Conservation (phyloP, 2,329 filamentous ascomycete genomes). For the Cordyceps cicadae region DNA sequence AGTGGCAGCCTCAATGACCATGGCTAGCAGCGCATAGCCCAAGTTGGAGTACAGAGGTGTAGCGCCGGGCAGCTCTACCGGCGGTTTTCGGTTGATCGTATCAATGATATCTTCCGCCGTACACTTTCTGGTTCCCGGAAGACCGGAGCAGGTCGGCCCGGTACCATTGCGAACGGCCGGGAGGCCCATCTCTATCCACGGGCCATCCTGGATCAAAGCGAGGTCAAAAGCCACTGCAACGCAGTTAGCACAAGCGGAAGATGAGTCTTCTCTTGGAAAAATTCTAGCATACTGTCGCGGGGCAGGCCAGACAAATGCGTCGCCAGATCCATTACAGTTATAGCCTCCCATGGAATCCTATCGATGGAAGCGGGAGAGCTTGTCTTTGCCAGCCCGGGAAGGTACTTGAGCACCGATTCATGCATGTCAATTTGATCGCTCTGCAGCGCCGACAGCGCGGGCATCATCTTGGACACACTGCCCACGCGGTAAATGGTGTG, state of each 20-base stretch:
- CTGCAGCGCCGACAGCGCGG: conserved; percentile 24
- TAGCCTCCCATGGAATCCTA: conserved; percentile 36
- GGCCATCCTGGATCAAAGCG: conserved; percentile 18
- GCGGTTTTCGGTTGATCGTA: conserved; percentile 23
- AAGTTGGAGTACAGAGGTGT: conserved; percentile 42
- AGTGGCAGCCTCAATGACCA: conserved; percentile 36
- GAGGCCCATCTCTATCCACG: conserved; percentile 25
- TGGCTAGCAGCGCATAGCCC: conserved; percentile 35
- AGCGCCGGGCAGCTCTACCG: conserved; percentile 34
- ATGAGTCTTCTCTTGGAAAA: background rate
- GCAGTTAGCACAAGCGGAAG: background rate
- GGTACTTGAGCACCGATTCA: conserved; percentile 36
- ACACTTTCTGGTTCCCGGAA: conserved; percentile 25
- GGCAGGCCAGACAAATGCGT: conserved; percentile 37
- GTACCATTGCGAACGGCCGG: conserved; percentile 22
- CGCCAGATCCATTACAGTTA: conserved; percentile 37
- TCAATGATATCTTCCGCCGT: conserved; percentile 21
- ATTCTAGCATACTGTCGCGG: conserved; percentile 22
- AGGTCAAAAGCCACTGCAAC: conserved; percentile 26
- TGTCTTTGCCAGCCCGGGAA: conserved; percentile 28
- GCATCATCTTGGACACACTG: conserved; percentile 27
- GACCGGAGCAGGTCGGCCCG: conserved; percentile 26
- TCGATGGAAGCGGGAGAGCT: conserved; percentile 22
- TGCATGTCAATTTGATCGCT: conserved; percentile 26
- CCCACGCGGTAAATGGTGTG: conserved; percentile 29